phyloP scores from a whole-genome alignment of 768 basidiomycete species.

The Imleria badia region DNA sequence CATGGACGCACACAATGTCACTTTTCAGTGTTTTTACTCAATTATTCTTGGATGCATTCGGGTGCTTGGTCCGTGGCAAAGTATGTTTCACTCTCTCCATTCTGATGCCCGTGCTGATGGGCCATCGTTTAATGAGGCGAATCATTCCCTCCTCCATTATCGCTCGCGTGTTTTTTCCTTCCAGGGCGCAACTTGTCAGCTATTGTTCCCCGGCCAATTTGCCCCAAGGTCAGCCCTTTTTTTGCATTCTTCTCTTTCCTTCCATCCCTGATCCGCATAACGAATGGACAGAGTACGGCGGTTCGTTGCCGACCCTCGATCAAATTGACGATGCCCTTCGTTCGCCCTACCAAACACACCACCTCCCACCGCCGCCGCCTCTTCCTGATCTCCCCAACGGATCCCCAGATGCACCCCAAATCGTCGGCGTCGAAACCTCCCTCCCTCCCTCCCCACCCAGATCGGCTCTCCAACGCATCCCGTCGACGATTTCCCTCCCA shows the following conservation, averaged over 20 bases:
- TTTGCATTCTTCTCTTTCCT: background rate
- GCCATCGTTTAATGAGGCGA: constrained; percentile 41
- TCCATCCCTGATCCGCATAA: constrained; percentile 20
- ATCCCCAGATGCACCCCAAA: background rate
- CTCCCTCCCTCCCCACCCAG: background rate
- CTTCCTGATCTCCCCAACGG: background rate
- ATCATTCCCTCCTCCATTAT: constrained; percentile 59
- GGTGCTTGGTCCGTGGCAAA: constrained; percentile 66
- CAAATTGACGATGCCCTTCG: constrained; percentile 50
- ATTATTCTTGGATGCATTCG: constrained; percentile 73
- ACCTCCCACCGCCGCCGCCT: constrained; percentile 6
- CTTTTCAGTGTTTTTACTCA: constrained; percentile 64
- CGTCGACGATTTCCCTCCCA: constrained; percentile 33
- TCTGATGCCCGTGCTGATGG: constrained; percentile 9
- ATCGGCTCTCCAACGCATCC: background rate
- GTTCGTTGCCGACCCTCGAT: constrained; percentile 51
- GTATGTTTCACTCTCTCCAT: constrained; percentile 38
- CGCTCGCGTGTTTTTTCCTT: constrained; percentile 66
- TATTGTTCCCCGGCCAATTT: constrained; percentile 53
- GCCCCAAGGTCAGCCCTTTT: constrained; percentile 43
- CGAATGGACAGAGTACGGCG: constrained; percentile 60
- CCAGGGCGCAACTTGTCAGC: constrained; percentile 50
- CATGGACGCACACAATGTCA: background rate
- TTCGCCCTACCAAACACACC: constrained; percentile 3
- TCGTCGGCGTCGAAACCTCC: background rate